phyloP scores from a whole-genome alignment of 2,329 filamentous ascomycete genomes.

The Talaromyces sp. region DNA sequence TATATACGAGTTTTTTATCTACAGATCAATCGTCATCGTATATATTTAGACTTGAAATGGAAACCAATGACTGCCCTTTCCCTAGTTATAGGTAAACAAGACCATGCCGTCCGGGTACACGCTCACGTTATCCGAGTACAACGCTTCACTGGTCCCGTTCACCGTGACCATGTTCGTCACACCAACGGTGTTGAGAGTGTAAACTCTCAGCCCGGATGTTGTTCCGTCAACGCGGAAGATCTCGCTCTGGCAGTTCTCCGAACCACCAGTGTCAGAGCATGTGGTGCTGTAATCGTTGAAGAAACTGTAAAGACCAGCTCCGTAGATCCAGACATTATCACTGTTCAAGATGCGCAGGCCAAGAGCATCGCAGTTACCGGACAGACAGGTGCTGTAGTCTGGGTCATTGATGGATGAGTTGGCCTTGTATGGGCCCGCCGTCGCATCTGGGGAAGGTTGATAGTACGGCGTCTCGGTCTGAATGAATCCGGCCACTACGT shows the following conservation, averaged over 20 bases:
- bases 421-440: constrained; percentile 25
- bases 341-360: constrained; percentile 46
- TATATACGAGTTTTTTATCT: background rate
- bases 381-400: constrained; percentile 25
- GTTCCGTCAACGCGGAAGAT: constrained; percentile 44
- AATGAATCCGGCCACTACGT: constrained; percentile 29
- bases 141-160: constrained; percentile 40
- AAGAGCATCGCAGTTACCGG: constrained; percentile 39
- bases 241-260: constrained; percentile 43
- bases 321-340: constrained; percentile 42
- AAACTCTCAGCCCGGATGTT: constrained; percentile 26
- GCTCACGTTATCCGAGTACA: constrained; percentile 43
- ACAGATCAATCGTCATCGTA: background rate
- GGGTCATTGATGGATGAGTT: constrained; percentile 30
- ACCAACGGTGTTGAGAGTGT: constrained; percentile 46
- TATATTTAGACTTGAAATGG: background rate
- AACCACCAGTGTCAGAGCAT: constrained; percentile 35
- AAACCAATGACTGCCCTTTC: background rate
- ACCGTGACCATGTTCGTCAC: constrained; percentile 42
- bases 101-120: constrained; percentile 42
- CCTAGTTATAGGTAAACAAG: constrained; percentile 28
- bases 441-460: constrained; percentile 31
- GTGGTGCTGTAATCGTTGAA: constrained; percentile 49
- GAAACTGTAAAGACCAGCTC: constrained; percentile 51
- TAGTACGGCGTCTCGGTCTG: constrained; percentile 40